These are phyloP conservation scores for Deakozyma indianensis DNA, from an alignment of 805 yeast genomes.

Conservation along the genomic window DNA sequence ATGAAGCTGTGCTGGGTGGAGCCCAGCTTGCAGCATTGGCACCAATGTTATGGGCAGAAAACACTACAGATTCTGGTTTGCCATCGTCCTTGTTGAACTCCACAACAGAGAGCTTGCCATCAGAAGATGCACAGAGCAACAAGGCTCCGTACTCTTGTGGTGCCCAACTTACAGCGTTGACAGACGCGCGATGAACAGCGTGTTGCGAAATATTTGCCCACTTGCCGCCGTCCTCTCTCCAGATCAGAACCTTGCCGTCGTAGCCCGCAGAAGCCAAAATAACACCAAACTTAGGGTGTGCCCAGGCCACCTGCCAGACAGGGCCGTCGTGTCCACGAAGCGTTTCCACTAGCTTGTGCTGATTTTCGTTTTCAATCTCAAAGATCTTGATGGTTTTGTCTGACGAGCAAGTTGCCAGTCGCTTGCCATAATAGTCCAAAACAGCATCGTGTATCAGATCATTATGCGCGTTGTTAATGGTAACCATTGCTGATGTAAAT, in stretches of 20 bases:
- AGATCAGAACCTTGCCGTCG: constrained; percentile 85
- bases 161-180: constrained; percentile 91
- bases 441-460: constrained; percentile 95
- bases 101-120: constrained; percentile 80
- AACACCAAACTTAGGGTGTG: constrained; percentile 95
- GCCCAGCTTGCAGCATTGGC: constrained; percentile 96
- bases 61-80: constrained; percentile 30
- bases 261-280: constrained; percentile 90
- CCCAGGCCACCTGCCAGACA: constrained; percentile 98
- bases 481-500: no score
- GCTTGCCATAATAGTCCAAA: constrained; percentile 89
- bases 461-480: constrained; percentile 82
- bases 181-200: constrained; percentile 82
- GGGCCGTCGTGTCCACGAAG: constrained; percentile 90
- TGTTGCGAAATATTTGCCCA: constrained; percentile 86
- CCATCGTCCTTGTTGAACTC: constrained; percentile 87
- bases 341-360: constrained; percentile 61
- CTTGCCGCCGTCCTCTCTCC: constrained; percentile 84
- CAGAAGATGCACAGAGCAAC: constrained; percentile 79
- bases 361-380: constrained; percentile 76
- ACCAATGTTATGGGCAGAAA: constrained; percentile 84
- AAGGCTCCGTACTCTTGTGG: constrained; percentile 95
- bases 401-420: constrained; percentile 90
- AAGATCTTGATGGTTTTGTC: constrained; percentile 92
- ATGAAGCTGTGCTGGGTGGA: constrained; percentile 16